Base-by-base conservation (phyloP, 1,139 yeast genomes). In the Yamadazyma jaroonii region DNA sequence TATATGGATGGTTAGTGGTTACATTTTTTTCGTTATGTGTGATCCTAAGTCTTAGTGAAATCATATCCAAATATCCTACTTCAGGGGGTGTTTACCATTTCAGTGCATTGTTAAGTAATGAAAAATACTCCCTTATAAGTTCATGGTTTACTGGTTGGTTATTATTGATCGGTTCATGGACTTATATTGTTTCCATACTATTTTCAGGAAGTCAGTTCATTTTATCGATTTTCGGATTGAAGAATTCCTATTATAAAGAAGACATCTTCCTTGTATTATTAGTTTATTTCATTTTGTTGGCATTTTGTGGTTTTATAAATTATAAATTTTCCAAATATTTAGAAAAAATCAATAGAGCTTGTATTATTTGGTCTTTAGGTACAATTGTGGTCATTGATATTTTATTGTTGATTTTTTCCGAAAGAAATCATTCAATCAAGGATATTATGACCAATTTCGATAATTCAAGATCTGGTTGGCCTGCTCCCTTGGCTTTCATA, bases 131-230 rank as follows among this genome's bases (percentile, higher is more conserved):
- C 6, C 57, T 72, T 32, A 56, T 74, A 3, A 64, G 79, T 38
- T 79, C 87, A 5, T 84, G 90, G 89, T 77, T 74, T 50, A 82
- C 87, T 0, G 92, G 92, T 0, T 84, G 90, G 85, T 73, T 80
- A 44, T 62, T 83, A 37, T 64, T 84, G 21, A 70, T 84, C 20
- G 92, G 94, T 0, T 83, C 81, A 50, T 79, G 89, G 85, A 75
- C 87, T 2, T 83, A 81, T 74, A 79, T 84, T 39, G 78, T 82
- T 6, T 79, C 87, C 44, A 80, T 82, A 40, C 72, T 84, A 39
- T 84, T 81, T 60, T 81, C 86, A 1, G 94, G 90, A 1, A 74
- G 89, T 1, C 89, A 83, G 51, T 79, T 84, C 49, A 74, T 83
- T 10, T 62, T 84, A 6, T 77, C 86, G 2, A 71, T 83, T 23